Evolutionary conservation across 225 moss, liverwort and hornwort genomes (phyloP), one percentile per base, ranked within the genome.

Genomic region (Pleurozium schreberi): DNA sequence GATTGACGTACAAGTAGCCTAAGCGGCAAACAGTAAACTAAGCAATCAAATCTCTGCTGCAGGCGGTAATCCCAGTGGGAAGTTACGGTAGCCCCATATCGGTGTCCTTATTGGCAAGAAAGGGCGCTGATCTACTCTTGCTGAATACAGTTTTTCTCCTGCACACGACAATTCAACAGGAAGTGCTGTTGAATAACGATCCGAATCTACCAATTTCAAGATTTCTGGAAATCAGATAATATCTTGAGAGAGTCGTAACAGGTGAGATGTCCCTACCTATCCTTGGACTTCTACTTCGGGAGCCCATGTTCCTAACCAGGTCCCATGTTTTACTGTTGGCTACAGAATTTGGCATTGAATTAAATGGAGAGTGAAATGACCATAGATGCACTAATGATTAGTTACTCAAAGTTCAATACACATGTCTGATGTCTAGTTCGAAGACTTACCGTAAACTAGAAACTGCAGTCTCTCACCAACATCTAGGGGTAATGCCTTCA

Each of bases 21-120:
- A 18, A 33, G 74, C 53, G 55, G 45, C 59, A 49, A 78, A 61
- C 34, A 80, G 43, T 62, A 20, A 45, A 17, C 80, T 49, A 43
- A 53, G 45, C 81, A 75, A 63, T 60, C 40, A 78, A 65, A 34
- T 83, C 50, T 65, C 34, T 64, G 57, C 33, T 83, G 85, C 90
- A 92, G 93, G 93, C 85, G 73, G 90, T 87, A 70, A 90, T 93
- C 38, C 92, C 92, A 36, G 90, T 93, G 68, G 93, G 93, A 73
- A 77, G 49, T 57, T 70, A 45, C 26, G 83, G 90, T 25, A 63
- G 76, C 85, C 89, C 92, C 31, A 83, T 90, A 70, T 87, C 92
- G 61, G 85, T 93, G 62, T 92, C 87, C n/a, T 84, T 93, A 53
- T 15, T 92, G 63, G 90, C 93, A 84, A 90, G 87, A 80, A 88